Conservation (phyloP, 2,329 filamentous ascomycete genomes). For the Zymoseptoria passerinii region DNA sequence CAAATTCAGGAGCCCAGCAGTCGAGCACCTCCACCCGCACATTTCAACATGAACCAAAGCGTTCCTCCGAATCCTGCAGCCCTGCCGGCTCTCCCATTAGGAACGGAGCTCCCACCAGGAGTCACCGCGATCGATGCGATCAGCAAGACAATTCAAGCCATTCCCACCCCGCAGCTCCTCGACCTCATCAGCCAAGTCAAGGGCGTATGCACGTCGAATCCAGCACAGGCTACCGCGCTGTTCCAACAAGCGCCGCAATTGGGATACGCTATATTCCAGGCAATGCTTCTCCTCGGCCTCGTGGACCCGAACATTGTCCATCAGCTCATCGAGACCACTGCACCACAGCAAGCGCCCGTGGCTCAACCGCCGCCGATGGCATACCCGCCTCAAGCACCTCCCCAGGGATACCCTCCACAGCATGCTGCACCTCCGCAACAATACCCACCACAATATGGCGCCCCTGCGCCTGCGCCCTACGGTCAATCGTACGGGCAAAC, state of each 20-base stretch:
- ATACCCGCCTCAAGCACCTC: conserved; percentile 25
- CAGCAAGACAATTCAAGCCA: conserved; percentile 76
- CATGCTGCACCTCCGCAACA: conserved; percentile 10
- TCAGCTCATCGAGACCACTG: conserved; percentile 53
- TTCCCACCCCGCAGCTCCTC: conserved; percentile 81
- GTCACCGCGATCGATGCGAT: conserved; percentile 84
- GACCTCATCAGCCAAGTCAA: conserved; percentile 96
- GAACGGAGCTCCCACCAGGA: conserved; percentile 73
- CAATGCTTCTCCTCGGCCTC: conserved; percentile 82
- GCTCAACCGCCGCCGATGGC: conserved; percentile 17
- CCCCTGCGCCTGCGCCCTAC: neutral
- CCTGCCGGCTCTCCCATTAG: conserved; percentile 74
- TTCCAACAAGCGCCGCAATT: conserved; percentile 85
- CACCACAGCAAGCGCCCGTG: conserved; percentile 20
- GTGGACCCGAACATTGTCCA: conserved; percentile 77
- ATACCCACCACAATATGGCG: conserved; percentile 13
- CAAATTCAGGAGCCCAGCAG: conserved; percentile 12
- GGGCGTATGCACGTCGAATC: conserved; percentile 71
- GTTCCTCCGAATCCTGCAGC: conserved; percentile 38
- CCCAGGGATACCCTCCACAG: conserved; percentile 15
- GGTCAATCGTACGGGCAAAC: conserved; percentile 38
- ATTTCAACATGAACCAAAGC: conserved; percentile 36
- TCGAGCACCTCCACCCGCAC: conserved; percentile 32
- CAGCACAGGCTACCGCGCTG: conserved; percentile 74
- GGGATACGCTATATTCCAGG: conserved; percentile 90